These are phyloP conservation scores for Heliosperma pusillum DNA, from an alignment of 148 eudicot species.

Conservation along the genomic window DNA sequence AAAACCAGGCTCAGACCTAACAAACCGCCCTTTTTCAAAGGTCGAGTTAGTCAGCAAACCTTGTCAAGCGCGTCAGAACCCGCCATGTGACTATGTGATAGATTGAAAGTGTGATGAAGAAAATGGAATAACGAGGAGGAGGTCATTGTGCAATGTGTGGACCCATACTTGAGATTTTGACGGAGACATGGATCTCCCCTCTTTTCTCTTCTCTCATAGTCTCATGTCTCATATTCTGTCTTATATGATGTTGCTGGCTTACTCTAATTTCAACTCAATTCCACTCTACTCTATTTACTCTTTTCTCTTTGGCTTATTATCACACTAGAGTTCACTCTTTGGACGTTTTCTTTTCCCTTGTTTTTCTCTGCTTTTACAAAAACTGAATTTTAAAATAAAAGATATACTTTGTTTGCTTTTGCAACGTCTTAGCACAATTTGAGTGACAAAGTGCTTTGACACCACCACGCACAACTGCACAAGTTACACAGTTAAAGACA, in stretches of 20 bases:
- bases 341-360: no score
- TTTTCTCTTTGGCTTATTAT: background rate
- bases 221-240: background rate
- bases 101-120: background rate
- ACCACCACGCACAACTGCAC: conserved; percentile 14
- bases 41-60: no score
- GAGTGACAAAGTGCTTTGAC: conserved; percentile 26
- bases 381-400: background rate
- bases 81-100: no score
- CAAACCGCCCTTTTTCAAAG: no score
- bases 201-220: background rate
- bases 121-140: conserved; percentile 18
- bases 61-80: no score
- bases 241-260: background rate
- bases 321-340: no score
- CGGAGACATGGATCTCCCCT: background rate
- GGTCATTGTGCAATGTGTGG: conserved; percentile 1
- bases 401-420: conserved; percentile 35
- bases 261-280: background rate
- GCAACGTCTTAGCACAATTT: conserved; percentile 16
- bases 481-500: conserved; percentile 3
- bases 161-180: background rate
- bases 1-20: no score
- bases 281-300: background rate
- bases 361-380: conserved; percentile 1